Evolutionary conservation across 2,329 filamentous ascomycete species (phyloP).

Genomic region (Elsinoe australis): DNA sequence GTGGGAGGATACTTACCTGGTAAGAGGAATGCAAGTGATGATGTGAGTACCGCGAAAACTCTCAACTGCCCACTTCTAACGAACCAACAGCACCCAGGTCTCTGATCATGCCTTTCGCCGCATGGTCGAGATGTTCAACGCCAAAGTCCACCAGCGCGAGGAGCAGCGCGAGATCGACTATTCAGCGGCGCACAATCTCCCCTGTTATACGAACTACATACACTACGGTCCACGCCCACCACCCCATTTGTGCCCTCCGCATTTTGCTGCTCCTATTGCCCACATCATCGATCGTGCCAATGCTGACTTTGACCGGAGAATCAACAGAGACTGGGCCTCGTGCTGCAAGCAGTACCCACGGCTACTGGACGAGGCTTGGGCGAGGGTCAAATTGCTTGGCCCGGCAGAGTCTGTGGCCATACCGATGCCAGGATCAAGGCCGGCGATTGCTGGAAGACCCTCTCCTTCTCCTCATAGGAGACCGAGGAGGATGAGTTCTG

Average conservation of each 20-base stretch:
- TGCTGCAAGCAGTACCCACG: background rate
- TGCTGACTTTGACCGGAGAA: background rate
- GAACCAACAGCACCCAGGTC: background rate
- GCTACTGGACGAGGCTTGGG: constrained; percentile 1
- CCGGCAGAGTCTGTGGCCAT: too few relatives aligned
- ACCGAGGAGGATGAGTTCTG: constrained; percentile 11
- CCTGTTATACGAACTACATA: background rate
- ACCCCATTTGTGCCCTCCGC: background rate
- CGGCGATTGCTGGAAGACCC: too few relatives aligned
- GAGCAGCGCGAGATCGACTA: background rate
- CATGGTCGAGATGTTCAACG: constrained; percentile 5
- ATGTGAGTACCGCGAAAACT: too few relatives aligned
- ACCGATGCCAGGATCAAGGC: too few relatives aligned
- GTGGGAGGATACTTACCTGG: too few relatives aligned
- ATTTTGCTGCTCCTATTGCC: background rate
- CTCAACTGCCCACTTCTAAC: too few relatives aligned
- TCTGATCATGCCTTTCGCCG: background rate
- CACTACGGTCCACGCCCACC: background rate
- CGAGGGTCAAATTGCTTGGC: background rate
- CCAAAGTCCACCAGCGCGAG: background rate
- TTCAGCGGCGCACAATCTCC: background rate
- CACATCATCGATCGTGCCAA: background rate
- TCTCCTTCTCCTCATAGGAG: too few relatives aligned
- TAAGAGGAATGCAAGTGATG: too few relatives aligned
- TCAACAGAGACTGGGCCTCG: constrained; percentile 4